phyloP scores from a whole-genome alignment of 768 basidiomycete genomes.

The Postia placenta region DNA sequence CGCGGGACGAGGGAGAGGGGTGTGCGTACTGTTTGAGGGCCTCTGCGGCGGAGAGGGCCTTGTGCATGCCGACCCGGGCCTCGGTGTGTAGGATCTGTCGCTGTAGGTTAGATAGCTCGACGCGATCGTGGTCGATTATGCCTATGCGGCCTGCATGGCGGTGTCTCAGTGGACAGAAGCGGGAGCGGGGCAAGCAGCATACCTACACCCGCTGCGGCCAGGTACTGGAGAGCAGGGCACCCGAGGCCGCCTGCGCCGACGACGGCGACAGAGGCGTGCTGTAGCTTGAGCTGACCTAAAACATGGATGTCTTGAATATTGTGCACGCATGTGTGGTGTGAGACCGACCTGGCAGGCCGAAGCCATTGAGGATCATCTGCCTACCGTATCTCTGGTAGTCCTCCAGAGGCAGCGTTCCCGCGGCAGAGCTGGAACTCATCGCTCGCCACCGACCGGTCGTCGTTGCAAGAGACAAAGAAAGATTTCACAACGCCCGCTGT shows the following conservation, averaged over 20 bases:
- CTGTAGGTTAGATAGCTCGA: constrained; percentile 87
- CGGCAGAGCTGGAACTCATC: not conserved
- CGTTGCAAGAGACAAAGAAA: no score
- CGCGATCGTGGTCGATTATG: constrained; percentile 83
- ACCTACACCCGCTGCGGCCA: constrained; percentile 92
- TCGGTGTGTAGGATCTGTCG: constrained; percentile 88
- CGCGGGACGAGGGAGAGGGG: not conserved
- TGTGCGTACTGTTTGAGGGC: constrained; percentile 55
- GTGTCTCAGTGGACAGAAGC: not conserved
- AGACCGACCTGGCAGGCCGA: constrained; percentile 72
- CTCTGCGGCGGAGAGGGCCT: constrained; percentile 75
- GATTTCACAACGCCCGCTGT: no score
- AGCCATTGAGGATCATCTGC: constrained; percentile 90
- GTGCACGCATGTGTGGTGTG: no score
- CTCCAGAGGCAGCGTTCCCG: constrained; percentile 27
- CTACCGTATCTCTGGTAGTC: constrained; percentile 92
- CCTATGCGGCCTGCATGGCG: constrained; percentile 61
- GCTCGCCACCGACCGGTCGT: no score
- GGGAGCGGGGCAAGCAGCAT: constrained; percentile 19
- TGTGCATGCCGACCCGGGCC: constrained; percentile 63
- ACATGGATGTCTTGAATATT: no score
- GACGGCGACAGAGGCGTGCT: constrained; percentile 70
- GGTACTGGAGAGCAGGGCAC: constrained; percentile 92
- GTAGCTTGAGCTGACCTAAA: constrained; percentile 82
- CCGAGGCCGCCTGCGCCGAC: constrained; percentile 96